Percentiles rank a stretch among this genome's conserved stretches.
Conservation (phyloP, 345 rosid species). For the Mercurialis annua region DNA sequence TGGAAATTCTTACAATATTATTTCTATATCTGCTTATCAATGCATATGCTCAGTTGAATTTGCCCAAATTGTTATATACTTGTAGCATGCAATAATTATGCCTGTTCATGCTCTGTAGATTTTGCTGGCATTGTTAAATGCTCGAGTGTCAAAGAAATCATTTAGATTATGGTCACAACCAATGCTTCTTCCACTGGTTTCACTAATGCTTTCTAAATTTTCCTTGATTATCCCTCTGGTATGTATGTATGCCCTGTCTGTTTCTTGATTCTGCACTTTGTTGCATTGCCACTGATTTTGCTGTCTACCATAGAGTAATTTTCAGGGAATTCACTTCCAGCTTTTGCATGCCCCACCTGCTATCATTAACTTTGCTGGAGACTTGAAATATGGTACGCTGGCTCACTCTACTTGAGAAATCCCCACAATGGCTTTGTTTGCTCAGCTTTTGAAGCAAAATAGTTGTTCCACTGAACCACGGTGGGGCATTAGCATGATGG, state of each 20-base stretch:
- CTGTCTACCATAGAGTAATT: slow-evolving; percentile 53
- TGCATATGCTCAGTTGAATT: background rate
- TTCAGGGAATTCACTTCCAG: slow-evolving; percentile 79
- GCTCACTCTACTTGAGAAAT: background rate
- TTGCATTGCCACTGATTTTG: slow-evolving; percentile 10
- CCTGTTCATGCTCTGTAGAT: slow-evolving; percentile 43
- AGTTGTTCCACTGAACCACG: slow-evolving; percentile 2
- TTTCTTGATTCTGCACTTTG: background rate
- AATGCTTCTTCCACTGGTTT: slow-evolving; percentile 54
- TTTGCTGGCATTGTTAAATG: slow-evolving; percentile 74
- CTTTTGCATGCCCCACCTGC: slow-evolving; percentile 73
- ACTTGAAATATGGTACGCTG: slow-evolving; percentile 73
- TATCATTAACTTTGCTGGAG: slow-evolving; percentile 69
- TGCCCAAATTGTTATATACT: background rate
- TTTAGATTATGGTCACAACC: slow-evolving; percentile 65
- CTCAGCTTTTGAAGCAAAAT: slow-evolving; percentile 9
- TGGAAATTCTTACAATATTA: background rate
- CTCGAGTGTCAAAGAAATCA: slow-evolving; percentile 68
- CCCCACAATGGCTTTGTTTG: background rate
- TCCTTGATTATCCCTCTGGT: slow-evolving; percentile 82
- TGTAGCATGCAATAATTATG: background rate
- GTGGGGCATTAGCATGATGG: background rate
- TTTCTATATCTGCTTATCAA: background rate
- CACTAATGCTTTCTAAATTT: slow-evolving; percentile 73
- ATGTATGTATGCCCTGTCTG: slow-evolving; percentile 36